Evolutionary conservation across 2,329 filamentous ascomycete species (phyloP).

Genomic region (Simplicillium aogashimaense): DNA sequence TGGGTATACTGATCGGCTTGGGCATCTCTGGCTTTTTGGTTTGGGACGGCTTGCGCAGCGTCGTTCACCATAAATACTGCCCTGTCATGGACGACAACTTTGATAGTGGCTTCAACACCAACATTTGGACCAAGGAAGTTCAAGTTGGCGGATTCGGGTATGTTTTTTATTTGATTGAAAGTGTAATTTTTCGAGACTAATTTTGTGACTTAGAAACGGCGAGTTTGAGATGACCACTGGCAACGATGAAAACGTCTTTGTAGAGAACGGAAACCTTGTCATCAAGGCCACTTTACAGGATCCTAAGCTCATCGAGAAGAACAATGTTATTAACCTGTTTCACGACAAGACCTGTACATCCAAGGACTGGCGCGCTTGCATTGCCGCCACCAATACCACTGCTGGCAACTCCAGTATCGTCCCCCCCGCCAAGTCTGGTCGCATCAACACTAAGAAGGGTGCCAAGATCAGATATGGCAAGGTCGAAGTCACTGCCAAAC

Average conservation of each 20-base stretch:
- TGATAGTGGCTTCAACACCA: constrained; percentile 37
- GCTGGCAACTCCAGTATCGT: constrained; percentile 61
- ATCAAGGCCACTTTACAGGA: constrained; percentile 76
- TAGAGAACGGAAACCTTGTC: constrained; percentile 57
- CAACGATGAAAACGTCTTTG: constrained; percentile 62
- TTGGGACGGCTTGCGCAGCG: constrained; percentile 63
- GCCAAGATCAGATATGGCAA: constrained; percentile 70
- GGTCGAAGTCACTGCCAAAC: constrained; percentile 67
- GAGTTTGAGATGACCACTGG: constrained; percentile 71
- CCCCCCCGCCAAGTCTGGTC: constrained; percentile 67
- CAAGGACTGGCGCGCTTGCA: constrained; percentile 42
- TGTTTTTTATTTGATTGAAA: constrained; percentile 17
- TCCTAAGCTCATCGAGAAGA: constrained; percentile 49
- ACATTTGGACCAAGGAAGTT: constrained; percentile 65
- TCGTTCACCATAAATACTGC: constrained; percentile 68
- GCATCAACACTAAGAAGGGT: constrained; percentile 64
- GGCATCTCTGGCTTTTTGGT: constrained; percentile 60
- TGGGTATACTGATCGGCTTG: constrained; percentile 62
- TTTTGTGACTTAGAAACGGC: constrained; percentile 48
- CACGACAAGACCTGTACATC: constrained; percentile 60
- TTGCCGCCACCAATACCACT: constrained; percentile 64
- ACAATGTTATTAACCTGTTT: constrained; percentile 60
- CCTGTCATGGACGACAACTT: constrained; percentile 59
- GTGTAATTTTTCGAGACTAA: constrained; percentile 4
- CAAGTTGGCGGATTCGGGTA: constrained; percentile 70